phyloP scores from a whole-genome alignment of 805 yeast genomes.

The Suhomyces sp. region DNA sequence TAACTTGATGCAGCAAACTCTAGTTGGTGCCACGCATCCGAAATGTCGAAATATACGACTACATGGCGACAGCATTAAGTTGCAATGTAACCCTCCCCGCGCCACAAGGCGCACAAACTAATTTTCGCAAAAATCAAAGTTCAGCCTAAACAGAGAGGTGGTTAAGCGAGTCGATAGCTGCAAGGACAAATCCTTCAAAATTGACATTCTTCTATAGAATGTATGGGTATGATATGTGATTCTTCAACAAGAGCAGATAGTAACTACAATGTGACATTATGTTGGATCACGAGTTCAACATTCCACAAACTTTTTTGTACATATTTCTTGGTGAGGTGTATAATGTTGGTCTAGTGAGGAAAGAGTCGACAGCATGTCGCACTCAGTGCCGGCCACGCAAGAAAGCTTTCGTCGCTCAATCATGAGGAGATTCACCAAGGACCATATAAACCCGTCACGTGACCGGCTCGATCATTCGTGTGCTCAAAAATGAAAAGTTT shows the following conservation, averaged over 20 bases:
- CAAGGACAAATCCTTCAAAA: neutral
- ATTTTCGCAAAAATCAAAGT: too few species aligned
- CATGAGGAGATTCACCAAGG: neutral
- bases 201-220: neutral
- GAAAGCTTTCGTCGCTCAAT: too few species aligned
- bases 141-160: too few species aligned
- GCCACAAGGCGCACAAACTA: neutral
- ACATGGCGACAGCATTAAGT: neutral
- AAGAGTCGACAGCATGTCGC: too few species aligned
- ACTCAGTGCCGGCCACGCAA: too few species aligned
- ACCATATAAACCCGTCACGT: neutral
- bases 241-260: too few species aligned
- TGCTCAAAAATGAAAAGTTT: constrained; percentile 4
- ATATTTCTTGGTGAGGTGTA: too few species aligned
- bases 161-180: neutral
- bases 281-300: too few species aligned
- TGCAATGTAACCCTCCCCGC: neutral
- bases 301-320: too few species aligned
- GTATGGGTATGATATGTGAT: neutral
- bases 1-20: neutral
- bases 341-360: too few species aligned
- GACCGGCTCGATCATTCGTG: neutral
- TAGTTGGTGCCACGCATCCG: neutral
- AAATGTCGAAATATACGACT: neutral
- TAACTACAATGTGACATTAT: too few species aligned